phyloP scores from a whole-genome alignment of 148 eudicot species.

The Rhododendron williamsianum region DNA sequence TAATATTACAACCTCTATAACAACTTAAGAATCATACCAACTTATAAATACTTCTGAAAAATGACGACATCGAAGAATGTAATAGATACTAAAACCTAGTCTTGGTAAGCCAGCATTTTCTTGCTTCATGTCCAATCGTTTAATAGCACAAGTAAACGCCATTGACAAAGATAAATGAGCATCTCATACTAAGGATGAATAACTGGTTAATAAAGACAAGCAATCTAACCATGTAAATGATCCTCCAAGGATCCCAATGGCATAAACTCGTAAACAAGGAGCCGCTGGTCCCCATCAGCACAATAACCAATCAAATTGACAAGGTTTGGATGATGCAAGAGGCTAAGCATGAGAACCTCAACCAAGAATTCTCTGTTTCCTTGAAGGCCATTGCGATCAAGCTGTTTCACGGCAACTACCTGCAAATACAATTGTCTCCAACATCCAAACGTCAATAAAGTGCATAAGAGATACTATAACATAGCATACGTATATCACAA shows the following conservation, averaged over 20 bases:
- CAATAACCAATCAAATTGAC: slow-evolving; percentile 94
- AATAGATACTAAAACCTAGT: background rate
- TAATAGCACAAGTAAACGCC: background rate
- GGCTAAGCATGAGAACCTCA: slow-evolving; percentile 94
- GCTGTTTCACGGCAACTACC: slow-evolving; percentile 94
- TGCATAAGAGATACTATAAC: background rate
- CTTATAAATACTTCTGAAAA: background rate
- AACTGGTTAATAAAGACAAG: background rate
- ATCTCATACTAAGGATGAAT: background rate
- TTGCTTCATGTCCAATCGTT: background rate
- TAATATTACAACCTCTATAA: slow-evolving; percentile 1
- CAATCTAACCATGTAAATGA: slow-evolving; percentile 80
- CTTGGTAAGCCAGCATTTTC: background rate
- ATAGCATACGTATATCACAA: background rate
- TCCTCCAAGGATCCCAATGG: slow-evolving; percentile 89
- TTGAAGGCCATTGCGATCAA: slow-evolving; percentile 92
- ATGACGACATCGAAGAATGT: background rate
- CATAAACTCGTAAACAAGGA: slow-evolving; percentile 91
- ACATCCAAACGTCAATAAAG: slow-evolving; percentile 4
- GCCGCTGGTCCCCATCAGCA: slow-evolving; percentile 94
- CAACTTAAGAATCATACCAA: background rate
- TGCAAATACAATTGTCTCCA: slow-evolving; percentile 25
- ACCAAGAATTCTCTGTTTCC: slow-evolving; percentile 89
- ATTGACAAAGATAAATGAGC: background rate
- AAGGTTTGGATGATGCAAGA: slow-evolving; percentile 76